These are phyloP conservation scores for Cronartium quercuum DNA, from an alignment of 1,284 basidiomycete species.

Conservation along the genomic window DNA sequence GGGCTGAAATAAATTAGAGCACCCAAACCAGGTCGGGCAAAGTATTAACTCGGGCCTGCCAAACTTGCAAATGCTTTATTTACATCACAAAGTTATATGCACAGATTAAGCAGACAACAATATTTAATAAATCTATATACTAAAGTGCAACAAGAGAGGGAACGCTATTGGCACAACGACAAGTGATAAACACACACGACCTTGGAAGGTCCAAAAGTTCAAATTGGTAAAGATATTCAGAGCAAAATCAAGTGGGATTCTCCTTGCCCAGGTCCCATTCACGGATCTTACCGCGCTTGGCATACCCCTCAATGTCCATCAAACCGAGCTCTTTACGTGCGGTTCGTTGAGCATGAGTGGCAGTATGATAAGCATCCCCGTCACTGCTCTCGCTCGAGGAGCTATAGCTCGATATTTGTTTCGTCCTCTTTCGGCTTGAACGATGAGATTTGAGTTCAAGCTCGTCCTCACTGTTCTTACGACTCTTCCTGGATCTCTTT, in stretches of 20 bases:
- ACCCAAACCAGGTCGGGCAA: no score
- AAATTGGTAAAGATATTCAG: neutral
- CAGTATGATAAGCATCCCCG: neutral
- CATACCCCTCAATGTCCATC: slow-evolving; percentile 25
- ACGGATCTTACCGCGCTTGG: slow-evolving; percentile 21
- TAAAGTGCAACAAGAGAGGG: no score
- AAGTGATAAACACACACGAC: no score
- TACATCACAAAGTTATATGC: no score
- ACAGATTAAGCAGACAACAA: no score
- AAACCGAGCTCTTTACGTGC: slow-evolving; percentile 3
- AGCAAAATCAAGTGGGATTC: slow-evolving; percentile 10
- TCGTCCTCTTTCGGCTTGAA: neutral
- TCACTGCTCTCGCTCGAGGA: neutral
- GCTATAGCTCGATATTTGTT: neutral
- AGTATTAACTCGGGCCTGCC: no score
- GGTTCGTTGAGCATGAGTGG: neutral
- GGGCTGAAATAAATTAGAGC: no score
- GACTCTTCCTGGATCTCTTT: neutral
- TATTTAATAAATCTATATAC: no score
- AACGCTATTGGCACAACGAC: no score
- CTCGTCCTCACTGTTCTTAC: neutral
- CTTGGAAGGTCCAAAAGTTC: slow-evolving; percentile 35
- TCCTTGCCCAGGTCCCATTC: slow-evolving; percentile 37
- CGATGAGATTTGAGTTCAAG: neutral
- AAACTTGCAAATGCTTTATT: no score